Percentiles rank a stretch among this genome's conserved stretches.
Evolutionary conservation across 108 stramenopile genomes (phyloP).

Genomic region (Cylindrotheca fusiformis): DNA sequence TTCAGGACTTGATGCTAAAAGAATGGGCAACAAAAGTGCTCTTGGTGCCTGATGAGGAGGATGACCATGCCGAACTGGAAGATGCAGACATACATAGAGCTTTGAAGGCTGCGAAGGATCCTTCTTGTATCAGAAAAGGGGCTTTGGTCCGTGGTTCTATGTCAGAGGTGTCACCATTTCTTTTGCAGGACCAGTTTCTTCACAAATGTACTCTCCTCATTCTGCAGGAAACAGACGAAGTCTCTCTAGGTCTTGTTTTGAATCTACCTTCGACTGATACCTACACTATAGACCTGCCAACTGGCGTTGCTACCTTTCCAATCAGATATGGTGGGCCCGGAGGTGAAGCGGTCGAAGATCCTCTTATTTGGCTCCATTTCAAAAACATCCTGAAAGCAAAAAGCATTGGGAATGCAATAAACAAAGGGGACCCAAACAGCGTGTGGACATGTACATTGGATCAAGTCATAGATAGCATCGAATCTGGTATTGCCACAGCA

Average conservation of each 20-base stretch:
- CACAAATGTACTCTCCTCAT: constrained; percentile 60
- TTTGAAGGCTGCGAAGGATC: constrained; percentile 10
- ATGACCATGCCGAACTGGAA: constrained; percentile 8
- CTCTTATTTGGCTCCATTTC: constrained; percentile 43
- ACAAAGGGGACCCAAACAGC: constrained; percentile 32
- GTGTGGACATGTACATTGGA: constrained; percentile 37
- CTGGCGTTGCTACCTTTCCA: constrained; percentile 19
- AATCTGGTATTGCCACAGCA: constrained; percentile 23
- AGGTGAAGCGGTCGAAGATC: constrained; percentile 21
- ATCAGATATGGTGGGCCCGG: constrained; percentile 58
- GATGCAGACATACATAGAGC: constrained; percentile 29
- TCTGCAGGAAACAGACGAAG: constrained; percentile 49
- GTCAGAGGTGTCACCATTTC: constrained; percentile 22
- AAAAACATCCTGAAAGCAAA: constrained; percentile 21
- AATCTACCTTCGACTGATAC: constrained; percentile 44
- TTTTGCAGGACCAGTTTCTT: constrained; percentile 56
- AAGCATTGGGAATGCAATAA: constrained; percentile 34
- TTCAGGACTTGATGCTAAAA: constrained; percentile 58
- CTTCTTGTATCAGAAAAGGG: constrained; percentile 7
- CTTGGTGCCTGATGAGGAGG: constrained; percentile 16
- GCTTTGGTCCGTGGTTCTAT: constrained; percentile 19
- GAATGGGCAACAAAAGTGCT: constrained; percentile 48
- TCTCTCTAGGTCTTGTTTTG: constrained; percentile 47
- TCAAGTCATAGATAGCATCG: constrained; percentile 37
- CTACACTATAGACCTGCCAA: constrained; percentile 22